Evolutionary conservation across 306 rosid genomes (phyloP).

Genomic region (Lathyrus tuberosus): DNA sequence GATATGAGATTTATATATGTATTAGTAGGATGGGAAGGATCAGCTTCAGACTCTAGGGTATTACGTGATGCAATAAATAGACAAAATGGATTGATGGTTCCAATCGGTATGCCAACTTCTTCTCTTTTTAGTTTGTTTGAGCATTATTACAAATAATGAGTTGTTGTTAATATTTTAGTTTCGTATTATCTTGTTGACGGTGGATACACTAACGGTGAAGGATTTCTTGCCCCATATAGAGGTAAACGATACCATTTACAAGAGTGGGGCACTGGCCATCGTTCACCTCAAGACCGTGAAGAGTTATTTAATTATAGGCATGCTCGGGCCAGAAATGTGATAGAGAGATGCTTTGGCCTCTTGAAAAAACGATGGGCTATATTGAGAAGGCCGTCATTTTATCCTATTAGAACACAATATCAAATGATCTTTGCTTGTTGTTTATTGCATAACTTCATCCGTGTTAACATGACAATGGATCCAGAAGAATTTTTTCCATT

Average conservation of each 20-base stretch:
- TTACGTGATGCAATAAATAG: neutral
- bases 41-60: neutral
- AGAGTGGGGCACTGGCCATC: neutral
- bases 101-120: neutral
- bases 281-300: too few species aligned
- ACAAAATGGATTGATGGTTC: neutral
- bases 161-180: neutral
- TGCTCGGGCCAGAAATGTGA: too few species aligned
- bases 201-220: neutral
- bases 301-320: too few species aligned
- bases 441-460: neutral
- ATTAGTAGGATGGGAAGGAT: neutral
- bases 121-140: neutral
- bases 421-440: neutral
- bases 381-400: too few species aligned
- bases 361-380: too few species aligned
- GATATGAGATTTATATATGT: neutral
- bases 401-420: neutral
- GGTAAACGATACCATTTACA: neutral
- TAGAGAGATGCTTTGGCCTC: too few species aligned
- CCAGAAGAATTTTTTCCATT: neutral
- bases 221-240: neutral
- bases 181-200: neutral
- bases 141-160: neutral
- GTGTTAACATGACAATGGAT: neutral